Evolutionary conservation across 2,329 filamentous ascomycete species (phyloP).

Genomic region (Orbilia oligospora): DNA sequence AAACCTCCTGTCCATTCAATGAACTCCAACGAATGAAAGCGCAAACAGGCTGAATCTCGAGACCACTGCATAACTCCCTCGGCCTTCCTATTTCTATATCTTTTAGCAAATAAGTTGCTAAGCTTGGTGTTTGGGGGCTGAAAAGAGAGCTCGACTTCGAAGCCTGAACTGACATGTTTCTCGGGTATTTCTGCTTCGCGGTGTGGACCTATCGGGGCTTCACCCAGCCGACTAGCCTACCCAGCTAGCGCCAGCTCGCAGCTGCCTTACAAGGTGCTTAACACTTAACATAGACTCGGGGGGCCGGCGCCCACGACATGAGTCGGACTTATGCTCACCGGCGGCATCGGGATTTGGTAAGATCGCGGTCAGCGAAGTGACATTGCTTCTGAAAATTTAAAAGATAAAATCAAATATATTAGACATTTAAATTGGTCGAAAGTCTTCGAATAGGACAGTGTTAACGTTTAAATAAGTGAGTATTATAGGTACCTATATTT

Average conservation of each 20-base stretch:
- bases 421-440: too few species aligned
- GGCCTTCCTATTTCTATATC: constrained; percentile 2
- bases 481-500: too few species aligned
- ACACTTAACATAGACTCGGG: not conserved
- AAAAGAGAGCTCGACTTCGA: not conserved
- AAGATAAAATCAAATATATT: too few species aligned
- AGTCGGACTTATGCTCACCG: not conserved
- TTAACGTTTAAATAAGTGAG: too few species aligned
- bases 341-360: not conserved
- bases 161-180: not conserved
- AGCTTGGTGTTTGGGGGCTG: constrained; percentile 4
- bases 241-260: not conserved
- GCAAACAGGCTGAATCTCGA: not conserved
- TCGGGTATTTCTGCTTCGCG: constrained; percentile 8
- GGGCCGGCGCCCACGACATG: not conserved
- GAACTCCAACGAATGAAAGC: not conserved
- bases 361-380: too few species aligned
- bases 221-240: not conserved
- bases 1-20: constrained; percentile 6
- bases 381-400: too few species aligned
- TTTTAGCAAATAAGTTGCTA: not conserved
- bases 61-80: not conserved
- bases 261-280: constrained; percentile 3
- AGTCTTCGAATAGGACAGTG: not conserved
- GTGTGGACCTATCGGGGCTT: constrained; percentile 4